phyloP scores from a whole-genome alignment of 169 alveolate species.

The Plasmodium coatneyi region DNA sequence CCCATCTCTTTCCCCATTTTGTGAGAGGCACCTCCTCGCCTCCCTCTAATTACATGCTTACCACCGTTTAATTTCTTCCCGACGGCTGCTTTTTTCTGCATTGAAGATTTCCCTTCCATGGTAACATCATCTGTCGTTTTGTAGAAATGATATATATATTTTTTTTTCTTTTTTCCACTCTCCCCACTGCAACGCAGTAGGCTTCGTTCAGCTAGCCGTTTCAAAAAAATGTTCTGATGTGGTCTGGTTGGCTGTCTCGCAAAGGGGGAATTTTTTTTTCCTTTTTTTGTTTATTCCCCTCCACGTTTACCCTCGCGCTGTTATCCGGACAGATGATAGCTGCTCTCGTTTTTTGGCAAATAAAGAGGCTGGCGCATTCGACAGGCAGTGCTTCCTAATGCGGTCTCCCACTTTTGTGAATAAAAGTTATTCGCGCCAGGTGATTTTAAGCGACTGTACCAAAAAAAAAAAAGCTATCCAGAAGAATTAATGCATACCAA shows the following conservation, averaged over 20 bases:
- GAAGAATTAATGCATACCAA: neutral
- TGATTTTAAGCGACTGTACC: neutral
- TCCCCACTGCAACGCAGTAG: neutral
- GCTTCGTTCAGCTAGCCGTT: too few relatives aligned
- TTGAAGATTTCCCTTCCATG: neutral
- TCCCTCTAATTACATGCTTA: neutral
- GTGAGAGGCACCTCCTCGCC: neutral
- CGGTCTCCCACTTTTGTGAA: neutral
- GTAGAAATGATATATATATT: neutral
- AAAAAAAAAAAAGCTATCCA: too few relatives aligned
- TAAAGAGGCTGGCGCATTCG: neutral
- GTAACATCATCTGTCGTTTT: neutral
- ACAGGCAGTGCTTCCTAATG: neutral
- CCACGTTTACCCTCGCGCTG: neutral
- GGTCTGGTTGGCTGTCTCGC: neutral
- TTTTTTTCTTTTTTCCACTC: neutral
- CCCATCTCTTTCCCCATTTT: neutral
- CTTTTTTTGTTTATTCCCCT: neutral
- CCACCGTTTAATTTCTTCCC: neutral
- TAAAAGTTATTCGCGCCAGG: neutral
- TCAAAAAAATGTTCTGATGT: too few relatives aligned
- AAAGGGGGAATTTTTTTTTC: neutral
- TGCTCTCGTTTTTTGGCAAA: neutral
- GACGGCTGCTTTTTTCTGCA: neutral
- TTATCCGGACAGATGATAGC: neutral